Conservation (phyloP, 257 asterid species). For the Petrea volubilis region DNA sequence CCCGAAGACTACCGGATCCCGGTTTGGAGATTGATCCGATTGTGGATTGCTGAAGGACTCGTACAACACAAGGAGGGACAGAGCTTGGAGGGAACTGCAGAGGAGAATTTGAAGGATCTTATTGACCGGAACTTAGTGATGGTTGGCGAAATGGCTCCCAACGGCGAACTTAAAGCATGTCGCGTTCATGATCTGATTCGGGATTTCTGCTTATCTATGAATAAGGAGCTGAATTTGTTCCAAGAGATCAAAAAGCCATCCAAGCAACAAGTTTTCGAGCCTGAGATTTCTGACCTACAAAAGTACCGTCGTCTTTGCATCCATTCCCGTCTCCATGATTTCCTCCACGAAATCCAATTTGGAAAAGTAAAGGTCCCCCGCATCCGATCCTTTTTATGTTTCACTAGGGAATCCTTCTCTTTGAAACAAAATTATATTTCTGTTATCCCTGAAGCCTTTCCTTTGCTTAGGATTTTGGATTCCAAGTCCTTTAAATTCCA, state of each 20-base stretch:
- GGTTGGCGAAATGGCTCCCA: slow-evolving; percentile 32
- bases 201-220: slow-evolving; percentile 46
- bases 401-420: not conserved
- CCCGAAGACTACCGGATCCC: slow-evolving; percentile 44
- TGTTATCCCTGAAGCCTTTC: slow-evolving; percentile 23
- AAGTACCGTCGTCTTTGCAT: slow-evolving; percentile 42
- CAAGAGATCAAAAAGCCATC: slow-evolving; percentile 42
- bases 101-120: slow-evolving; percentile 41
- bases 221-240: slow-evolving; percentile 35
- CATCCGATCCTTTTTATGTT: slow-evolving; percentile 39
- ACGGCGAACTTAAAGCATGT: slow-evolving; percentile 43
- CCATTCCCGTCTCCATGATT: slow-evolving; percentile 39
- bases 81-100: slow-evolving; percentile 45
- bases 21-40: slow-evolving; percentile 31
- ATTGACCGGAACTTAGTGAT: slow-evolving; percentile 43
- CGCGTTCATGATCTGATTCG: slow-evolving; percentile 55
- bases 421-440: not conserved
- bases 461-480: slow-evolving; percentile 38
- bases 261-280: slow-evolving; percentile 18
- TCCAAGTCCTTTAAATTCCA: slow-evolving; percentile 29
- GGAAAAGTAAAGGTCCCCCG: slow-evolving; percentile 23
- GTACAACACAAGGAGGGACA: slow-evolving; percentile 8
- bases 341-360: slow-evolving; percentile 27
- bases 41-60: slow-evolving; percentile 67
- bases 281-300: slow-evolving; percentile 16